phyloP scores from a whole-genome alignment of 768 basidiomycete genomes.

The Panellus pusillus region DNA sequence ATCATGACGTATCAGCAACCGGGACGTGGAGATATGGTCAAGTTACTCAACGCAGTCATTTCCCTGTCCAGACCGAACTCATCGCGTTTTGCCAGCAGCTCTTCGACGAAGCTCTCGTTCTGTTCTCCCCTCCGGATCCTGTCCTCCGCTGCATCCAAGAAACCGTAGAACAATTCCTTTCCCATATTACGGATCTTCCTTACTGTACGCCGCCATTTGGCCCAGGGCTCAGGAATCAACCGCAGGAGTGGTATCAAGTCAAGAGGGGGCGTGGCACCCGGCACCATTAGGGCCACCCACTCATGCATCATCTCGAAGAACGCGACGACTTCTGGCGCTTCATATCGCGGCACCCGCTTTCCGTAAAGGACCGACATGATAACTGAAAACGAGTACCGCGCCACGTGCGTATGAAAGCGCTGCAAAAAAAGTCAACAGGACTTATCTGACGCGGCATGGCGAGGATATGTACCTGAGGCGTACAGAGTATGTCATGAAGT shows the following conservation, averaged over 20 bases:
- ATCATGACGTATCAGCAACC: neutral
- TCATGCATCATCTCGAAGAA: conserved; percentile 29
- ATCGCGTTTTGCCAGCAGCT: conserved; percentile 22
- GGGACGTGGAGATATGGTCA: neutral
- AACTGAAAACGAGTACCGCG: conserved; percentile 32
- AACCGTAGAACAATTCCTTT: too few species aligned
- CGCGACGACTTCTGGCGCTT: conserved; percentile 24
- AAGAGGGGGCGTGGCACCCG: conserved; percentile 35
- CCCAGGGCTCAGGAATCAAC: conserved; percentile 35
- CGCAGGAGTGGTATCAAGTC: conserved; percentile 35
- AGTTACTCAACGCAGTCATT: conserved; percentile 6
- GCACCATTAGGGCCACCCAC: conserved; percentile 30
- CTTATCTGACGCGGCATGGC: too few species aligned
- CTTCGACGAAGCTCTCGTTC: conserved; percentile 35
- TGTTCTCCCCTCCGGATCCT: conserved; percentile 26
- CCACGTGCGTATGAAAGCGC: conserved; percentile 30
- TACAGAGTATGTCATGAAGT: conserved; percentile 4
- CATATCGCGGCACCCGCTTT: conserved; percentile 29
- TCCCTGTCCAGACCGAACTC: conserved; percentile 10
- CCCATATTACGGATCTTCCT: too few species aligned
- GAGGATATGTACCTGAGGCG: conserved; percentile 4
- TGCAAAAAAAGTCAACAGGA: too few species aligned
- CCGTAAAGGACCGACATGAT: conserved; percentile 32
- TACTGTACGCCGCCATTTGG: conserved; percentile 32
- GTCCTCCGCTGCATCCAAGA: conserved; percentile 24